Evolutionary conservation across 2,329 filamentous ascomycete genomes (phyloP).

Genomic region (Botryosphaeria dothidea): DNA sequence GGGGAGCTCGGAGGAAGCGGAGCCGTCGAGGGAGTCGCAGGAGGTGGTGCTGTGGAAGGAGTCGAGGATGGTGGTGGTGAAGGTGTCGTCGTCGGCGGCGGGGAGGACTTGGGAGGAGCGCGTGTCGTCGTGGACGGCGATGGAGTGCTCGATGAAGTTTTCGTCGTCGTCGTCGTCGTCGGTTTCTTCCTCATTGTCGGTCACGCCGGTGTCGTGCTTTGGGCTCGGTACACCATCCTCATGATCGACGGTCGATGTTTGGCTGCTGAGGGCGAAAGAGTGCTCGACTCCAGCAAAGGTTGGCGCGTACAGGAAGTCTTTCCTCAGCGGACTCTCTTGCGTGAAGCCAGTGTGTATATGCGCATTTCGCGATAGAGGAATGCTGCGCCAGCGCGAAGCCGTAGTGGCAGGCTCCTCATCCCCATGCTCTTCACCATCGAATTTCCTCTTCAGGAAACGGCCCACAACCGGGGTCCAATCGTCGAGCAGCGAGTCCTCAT

Average conservation of each 20-base stretch:
- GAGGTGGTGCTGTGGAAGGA: slow-evolving; percentile 41
- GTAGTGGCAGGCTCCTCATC: not conserved
- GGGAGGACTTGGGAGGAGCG: slow-evolving; percentile 57
- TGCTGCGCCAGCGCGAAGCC: not conserved
- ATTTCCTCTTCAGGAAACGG: slow-evolving; percentile 37
- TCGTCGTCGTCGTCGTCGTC: slow-evolving; percentile 10
- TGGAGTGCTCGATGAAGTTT: slow-evolving; percentile 76
- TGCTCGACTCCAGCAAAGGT: not conserved
- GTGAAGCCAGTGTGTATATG: slow-evolving; percentile 5
- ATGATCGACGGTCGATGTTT: not conserved
- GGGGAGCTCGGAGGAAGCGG: slow-evolving; percentile 23
- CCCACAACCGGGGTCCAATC: slow-evolving; percentile 46
- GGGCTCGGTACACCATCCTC: too few relatives aligned
- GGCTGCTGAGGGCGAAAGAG: not conserved
- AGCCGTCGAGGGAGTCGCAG: slow-evolving; percentile 37
- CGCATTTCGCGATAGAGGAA: not conserved
- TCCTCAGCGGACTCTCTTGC: not conserved
- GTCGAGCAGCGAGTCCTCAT: slow-evolving; percentile 51
- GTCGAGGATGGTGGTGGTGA: slow-evolving; percentile 32
- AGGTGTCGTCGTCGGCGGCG: not conserved
- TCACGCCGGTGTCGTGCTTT: not conserved
- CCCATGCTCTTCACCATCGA: not conserved
- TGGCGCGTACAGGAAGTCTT: not conserved
- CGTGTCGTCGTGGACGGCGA: slow-evolving; percentile 68
- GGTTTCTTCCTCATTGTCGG: not conserved